Evolutionary conservation across 2,329 filamentous ascomycete species (phyloP), one percentile per base, ranked within the genome.

Genomic region (Aspergillus fijiensis): DNA sequence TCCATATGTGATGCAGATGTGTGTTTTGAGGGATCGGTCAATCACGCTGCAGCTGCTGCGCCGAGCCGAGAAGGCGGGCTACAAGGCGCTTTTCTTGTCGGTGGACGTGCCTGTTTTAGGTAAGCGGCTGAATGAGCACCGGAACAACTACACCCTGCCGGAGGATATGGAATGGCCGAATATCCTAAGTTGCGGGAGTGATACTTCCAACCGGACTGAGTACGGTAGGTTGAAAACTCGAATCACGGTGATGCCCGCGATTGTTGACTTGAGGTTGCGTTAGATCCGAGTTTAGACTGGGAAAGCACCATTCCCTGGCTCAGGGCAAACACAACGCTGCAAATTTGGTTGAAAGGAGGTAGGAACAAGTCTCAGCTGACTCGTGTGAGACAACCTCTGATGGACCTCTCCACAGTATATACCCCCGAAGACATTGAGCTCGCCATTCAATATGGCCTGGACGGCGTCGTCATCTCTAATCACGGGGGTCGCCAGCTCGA

Each of bases 21-120:
- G 80, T 65, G 75, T 84, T 11, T 70, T 85, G 55, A 79, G 80
- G 63, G 80, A 85, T 67, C 75, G 81, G 5, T 64, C 68, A 0
- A 71, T 79, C 3, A 80, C 76, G 1, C 54, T 76, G 21, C 74
- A 78, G 50, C 65, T 83, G 45, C 60, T 82, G 10, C 67, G 74
- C 49, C 68, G 79, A 51, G 75, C 79, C 45, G 75, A 83, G 72
- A 73, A 70, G 57, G 76, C 79, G 0, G 82, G 83, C 6, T 85
- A 82, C 68, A 81, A 81, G 60, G 84, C 83, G 0, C 70, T 86
- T 3, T 79, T 87, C 39, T 67, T 87, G 1, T 82, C 84, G 0
- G 82, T 84, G 1, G 84, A 87, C 63, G 78, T 79, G 0, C 84
- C 84, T 0, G 77, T 84, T 0, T 73, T 86, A 0, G 84, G 84